Evolutionary conservation across 495 filamentous ascomycete species (phyloP), one percentile per base, ranked within the genome.

Genomic region (Xanthoparmelia taractica): DNA sequence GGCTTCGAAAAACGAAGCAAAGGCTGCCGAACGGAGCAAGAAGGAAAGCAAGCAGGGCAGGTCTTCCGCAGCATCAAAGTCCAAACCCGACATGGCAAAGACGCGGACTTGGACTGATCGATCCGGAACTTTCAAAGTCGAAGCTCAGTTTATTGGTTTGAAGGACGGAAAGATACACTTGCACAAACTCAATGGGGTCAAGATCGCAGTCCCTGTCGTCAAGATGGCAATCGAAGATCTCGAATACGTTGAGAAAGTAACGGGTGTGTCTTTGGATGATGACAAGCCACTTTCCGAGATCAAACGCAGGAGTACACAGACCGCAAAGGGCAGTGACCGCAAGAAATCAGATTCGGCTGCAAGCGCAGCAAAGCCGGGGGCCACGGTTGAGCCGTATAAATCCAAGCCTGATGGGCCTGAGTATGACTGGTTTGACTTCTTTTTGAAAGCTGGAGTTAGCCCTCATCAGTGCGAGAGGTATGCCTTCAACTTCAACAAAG

Each of bases 361-460:
- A 64, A 54, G 29, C 50, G 69, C 69, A 70, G 69, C 77, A 36
- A 70, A 68, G 57, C 69, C 80, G 31, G 84, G 85, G 57, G 83
- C 81, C 33, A 78, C 80, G 31, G 76, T 89, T 45, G 78, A 87
- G 60, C 58, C 52, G 37, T 52, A 55, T 2, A 69, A 65, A 54
- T 72, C 40, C 48, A 67, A 41, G 52, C 75, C 68, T 67, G 85
- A 72, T 84, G 65, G 85, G 68, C 76, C 84, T 12, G 86, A 92
- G 50, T 96, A 97, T 70, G 94, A 99, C 73, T 99, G 94, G 94
- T 99, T 97, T 70, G 90, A 96, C 67, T 97, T 99, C 76, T 99
- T 99, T 79, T 77, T 99, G 29, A 82, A 85, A 61, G 91, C 92
- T 71, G 94, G 95, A 37, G 90, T 97, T 63, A 88, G 89, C 60